Evolutionary conservation across 1,284 basidiomycete genomes (phyloP).

Genomic region (Malassezia sympodialis): DNA sequence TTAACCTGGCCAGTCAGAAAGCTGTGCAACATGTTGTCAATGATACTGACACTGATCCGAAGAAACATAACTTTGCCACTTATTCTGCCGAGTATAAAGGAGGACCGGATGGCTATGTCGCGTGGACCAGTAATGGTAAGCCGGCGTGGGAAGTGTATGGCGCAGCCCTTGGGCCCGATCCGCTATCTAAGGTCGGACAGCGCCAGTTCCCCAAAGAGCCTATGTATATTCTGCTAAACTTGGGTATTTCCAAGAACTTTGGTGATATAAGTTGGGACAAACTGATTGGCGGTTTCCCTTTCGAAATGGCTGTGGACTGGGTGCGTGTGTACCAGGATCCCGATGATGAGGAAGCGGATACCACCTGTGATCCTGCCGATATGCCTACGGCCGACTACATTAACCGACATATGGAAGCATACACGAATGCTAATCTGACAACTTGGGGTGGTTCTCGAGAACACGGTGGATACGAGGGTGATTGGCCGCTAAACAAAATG

Average conservation of each 20-base stretch:
- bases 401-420: constrained; percentile 38
- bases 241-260: constrained; percentile 24
- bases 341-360: constrained; percentile 43
- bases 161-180: constrained; percentile 62
- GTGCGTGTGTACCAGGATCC: constrained; percentile 27
- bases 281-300: constrained; percentile 16
- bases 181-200: constrained; percentile 58
- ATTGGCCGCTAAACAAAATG: constrained; percentile 23
- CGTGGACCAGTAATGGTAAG: constrained; percentile 25
- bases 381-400: constrained; percentile 46
- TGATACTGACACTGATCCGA: not conserved
- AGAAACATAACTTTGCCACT: not conserved
- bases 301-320: constrained; percentile 51
- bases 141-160: constrained; percentile 54
- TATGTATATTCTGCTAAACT: constrained; percentile 34
- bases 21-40: constrained; percentile 2
- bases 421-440: constrained; percentile 40
- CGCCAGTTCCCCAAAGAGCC: constrained; percentile 61
- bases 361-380: constrained; percentile 41
- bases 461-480: constrained; percentile 9
- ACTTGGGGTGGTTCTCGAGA: constrained; percentile 10
- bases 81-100: constrained; percentile 11
- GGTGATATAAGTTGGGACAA: not conserved
- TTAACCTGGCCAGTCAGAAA: not conserved
- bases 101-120: constrained; percentile 14